Conservation (phyloP, 306 rosid genomes). For the Sophora flavescens region DNA sequence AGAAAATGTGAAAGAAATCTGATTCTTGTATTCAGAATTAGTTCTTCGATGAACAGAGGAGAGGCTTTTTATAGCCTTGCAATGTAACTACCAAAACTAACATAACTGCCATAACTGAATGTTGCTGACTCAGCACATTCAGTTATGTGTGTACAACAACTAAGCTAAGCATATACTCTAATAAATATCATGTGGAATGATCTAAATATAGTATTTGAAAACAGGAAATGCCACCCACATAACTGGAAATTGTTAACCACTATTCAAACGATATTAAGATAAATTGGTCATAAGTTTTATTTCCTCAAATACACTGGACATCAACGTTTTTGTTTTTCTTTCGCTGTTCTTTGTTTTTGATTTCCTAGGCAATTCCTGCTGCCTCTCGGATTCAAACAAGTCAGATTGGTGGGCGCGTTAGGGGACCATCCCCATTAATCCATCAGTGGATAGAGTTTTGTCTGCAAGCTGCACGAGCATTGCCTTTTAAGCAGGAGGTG, state of each 20-base stretch:
- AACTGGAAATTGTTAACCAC: neutral
- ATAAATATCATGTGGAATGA: conserved; percentile 6
- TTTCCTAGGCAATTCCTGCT: conserved; percentile 83
- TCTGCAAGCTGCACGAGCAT: conserved; percentile 84
- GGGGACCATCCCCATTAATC: conserved; percentile 90
- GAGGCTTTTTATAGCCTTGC: too few species aligned
- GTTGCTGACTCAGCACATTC: too few species aligned
- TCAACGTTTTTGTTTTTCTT: neutral
- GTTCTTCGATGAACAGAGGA: too few species aligned
- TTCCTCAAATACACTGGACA: conserved; percentile 14
- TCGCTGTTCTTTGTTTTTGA: neutral
- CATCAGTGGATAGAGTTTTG: conserved; percentile 97
- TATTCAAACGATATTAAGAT: conserved; percentile 14
- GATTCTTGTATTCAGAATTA: too few species aligned
- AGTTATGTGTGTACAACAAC: too few species aligned
- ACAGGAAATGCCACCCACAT: neutral
- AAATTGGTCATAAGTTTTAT: conserved; percentile 13
- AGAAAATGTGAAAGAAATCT: too few species aligned
- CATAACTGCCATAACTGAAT: too few species aligned
- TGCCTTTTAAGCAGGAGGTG: conserved; percentile 90
- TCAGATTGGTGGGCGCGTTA: conserved; percentile 74
- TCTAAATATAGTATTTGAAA: conserved; percentile 12
- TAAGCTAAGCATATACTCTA: too few species aligned
- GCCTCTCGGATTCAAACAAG: conserved; percentile 65
- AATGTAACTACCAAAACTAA: too few species aligned